A percentile compares a stretch with the other conserved stretches of the same genome.
These are phyloP conservation scores for Penicillium brevicompactum DNA, from an alignment of 2,329 filamentous ascomycete genomes.

Conservation along the genomic window DNA sequence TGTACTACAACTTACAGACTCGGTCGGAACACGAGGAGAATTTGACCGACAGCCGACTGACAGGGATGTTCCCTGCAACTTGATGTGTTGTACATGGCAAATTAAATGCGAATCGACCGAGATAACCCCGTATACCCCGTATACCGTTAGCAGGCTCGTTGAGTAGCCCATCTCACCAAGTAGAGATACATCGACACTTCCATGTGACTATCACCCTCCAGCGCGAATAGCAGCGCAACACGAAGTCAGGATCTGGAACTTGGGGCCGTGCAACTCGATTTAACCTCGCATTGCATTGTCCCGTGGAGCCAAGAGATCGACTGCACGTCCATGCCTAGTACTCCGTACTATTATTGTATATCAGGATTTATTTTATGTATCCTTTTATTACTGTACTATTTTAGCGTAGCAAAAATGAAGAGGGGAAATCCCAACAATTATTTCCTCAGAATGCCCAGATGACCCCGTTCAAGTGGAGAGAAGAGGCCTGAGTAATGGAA, in stretches of 20 bases:
- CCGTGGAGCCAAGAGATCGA: conserved; percentile 28
- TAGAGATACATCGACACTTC: background rate
- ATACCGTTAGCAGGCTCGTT: background rate
- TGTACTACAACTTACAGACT: conserved; percentile 2
- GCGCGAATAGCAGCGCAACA: conserved; percentile 22
- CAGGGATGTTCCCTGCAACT: conserved; percentile 11
- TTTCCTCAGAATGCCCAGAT: background rate
- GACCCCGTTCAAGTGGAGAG: background rate
- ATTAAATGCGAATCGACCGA: background rate
- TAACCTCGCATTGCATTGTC: conserved; percentile 33
- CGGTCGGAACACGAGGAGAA: conserved; percentile 8
- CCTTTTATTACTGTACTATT: no score
- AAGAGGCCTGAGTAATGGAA: background rate
- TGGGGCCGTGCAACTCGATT: conserved; percentile 27
- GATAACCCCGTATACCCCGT: conserved; percentile 1
- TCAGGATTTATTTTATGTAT: background rate
- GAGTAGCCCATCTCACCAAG: background rate
- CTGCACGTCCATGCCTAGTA: conserved; percentile 28
- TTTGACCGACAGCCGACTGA: conserved; percentile 1
- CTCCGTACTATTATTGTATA: background rate
- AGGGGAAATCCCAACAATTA: background rate
- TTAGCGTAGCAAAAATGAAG: conserved; percentile 1
- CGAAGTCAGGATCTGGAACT: conserved; percentile 16
- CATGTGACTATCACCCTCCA: conserved; percentile 5
- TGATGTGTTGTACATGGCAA: conserved; percentile 14